Conservation (phyloP, 306 rosid species). For the Cucumis cinereus region DNA sequence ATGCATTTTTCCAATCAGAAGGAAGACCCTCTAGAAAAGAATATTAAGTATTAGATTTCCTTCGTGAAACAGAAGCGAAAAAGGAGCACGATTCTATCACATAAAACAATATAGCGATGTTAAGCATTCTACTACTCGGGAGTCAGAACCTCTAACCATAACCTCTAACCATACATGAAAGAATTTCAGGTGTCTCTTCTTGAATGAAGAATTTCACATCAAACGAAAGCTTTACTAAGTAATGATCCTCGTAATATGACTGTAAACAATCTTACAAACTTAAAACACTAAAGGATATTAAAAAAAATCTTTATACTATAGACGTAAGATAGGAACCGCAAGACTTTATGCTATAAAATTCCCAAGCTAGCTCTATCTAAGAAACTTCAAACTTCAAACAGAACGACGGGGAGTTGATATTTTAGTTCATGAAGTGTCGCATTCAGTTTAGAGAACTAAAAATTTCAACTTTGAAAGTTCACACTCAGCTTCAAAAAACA, state of each 20-base stretch:
- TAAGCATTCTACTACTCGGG: neutral
- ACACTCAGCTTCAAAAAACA: neutral
- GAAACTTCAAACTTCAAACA: neutral
- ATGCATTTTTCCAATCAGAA: slow-evolving; percentile 55
- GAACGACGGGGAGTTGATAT: neutral
- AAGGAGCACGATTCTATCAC: neutral
- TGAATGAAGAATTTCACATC: neutral
- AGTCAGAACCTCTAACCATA: neutral
- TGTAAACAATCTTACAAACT: neutral
- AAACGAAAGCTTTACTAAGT: neutral
- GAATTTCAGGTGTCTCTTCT: neutral
- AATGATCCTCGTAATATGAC: neutral
- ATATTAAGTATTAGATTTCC: slow-evolving; percentile 18
- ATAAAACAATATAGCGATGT: neutral
- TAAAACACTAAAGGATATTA: neutral
- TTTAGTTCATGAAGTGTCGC: neutral
- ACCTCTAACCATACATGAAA: neutral
- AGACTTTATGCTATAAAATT: neutral
- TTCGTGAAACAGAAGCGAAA: neutral
- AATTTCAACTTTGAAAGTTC: neutral
- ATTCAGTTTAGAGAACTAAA: neutral
- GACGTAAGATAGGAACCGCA: neutral
- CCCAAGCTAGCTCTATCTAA: neutral
- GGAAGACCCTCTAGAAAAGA: slow-evolving; percentile 67
- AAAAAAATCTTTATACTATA: neutral